A percentile compares a stretch with the other conserved stretches of the same genome.
Evolutionary conservation across 2,329 filamentous ascomycete species (phyloP).

Genomic region (Colletotrichum sp.): DNA sequence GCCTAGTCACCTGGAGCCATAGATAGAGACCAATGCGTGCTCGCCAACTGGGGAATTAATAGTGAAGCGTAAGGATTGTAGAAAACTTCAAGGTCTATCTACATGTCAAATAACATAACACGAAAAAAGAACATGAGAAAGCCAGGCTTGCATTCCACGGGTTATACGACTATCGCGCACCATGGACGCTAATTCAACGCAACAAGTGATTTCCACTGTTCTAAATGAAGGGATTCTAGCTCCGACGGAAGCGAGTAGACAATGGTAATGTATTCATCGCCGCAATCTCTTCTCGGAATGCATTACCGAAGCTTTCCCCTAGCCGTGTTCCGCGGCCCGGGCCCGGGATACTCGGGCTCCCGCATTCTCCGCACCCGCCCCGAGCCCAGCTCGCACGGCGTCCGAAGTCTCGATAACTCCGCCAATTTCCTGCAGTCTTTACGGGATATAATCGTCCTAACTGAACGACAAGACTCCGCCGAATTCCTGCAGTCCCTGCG

Average conservation of each 20-base stretch:
- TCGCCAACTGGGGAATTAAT: too few relatives aligned
- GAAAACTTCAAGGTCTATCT: not conserved
- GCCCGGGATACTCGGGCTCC: not conserved
- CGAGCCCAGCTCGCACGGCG: not conserved
- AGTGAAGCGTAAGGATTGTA: too few relatives aligned
- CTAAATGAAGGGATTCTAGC: not conserved
- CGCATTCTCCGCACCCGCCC: not conserved
- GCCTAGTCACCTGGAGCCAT: accelerated
- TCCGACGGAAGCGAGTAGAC: not conserved
- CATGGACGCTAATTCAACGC: not conserved
- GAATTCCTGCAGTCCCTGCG: not conserved
- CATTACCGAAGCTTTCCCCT: not conserved
- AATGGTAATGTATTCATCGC: not conserved
- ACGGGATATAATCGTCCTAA: not conserved
- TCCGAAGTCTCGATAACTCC: not conserved
- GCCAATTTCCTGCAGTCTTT: not conserved
- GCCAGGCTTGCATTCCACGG: not conserved
- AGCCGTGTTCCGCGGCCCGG: not conserved
- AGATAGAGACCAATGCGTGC: not conserved
- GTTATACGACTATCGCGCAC: not conserved
- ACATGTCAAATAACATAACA: not conserved
- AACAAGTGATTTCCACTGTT: not conserved
- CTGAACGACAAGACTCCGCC: not conserved
- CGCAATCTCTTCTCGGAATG: not conserved
- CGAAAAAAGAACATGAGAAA: not conserved